Conservation (phyloP, 2,329 filamentous ascomycete species). For the Atkinsonella hypoxylon region DNA sequence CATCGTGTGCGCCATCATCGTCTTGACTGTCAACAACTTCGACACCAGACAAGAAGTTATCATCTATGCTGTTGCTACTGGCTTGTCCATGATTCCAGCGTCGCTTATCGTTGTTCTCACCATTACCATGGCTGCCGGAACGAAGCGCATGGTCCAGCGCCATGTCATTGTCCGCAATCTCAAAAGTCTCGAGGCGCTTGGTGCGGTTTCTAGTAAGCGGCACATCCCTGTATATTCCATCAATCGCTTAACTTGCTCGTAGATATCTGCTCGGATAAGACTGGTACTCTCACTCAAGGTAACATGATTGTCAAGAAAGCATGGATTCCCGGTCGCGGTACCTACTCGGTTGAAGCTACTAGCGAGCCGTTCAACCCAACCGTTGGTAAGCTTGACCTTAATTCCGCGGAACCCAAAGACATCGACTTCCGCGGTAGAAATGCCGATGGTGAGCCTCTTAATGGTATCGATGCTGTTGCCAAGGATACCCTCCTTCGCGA, state of each 20-base stretch:
- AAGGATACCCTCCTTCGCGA: conserved; percentile 37
- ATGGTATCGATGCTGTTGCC: conserved; percentile 23
- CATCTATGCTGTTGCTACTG: conserved; percentile 32
- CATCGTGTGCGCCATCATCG: conserved; percentile 32
- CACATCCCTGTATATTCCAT: conserved; percentile 1
- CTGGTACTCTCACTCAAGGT: conserved; percentile 40
- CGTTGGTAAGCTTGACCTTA: conserved; percentile 32
- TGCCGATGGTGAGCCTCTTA: conserved; percentile 15
- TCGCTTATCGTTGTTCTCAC: conserved; percentile 41
- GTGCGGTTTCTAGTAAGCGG: conserved; percentile 35
- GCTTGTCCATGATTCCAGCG: conserved; percentile 38
- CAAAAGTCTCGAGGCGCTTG: conserved; percentile 39
- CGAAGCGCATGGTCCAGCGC: conserved; percentile 39
- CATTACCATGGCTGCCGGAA: conserved; percentile 47
- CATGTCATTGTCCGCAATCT: conserved; percentile 42
- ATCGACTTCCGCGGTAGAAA: conserved; percentile 17
- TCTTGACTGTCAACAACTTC: conserved; percentile 31
- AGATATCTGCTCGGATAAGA: conserved; percentile 46
- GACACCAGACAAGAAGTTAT: conserved; percentile 26
- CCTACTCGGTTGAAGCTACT: conserved; percentile 34
- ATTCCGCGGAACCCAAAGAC: conserved; percentile 22
- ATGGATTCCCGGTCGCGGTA: conserved; percentile 36
- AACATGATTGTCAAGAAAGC: conserved; percentile 43
- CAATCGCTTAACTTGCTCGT: conserved; percentile 13
- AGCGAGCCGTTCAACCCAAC: conserved; percentile 47